Percentiles rank a stretch among this genome's conserved stretches.
phyloP scores from a whole-genome alignment of 1,284 basidiomycete species.

The Ceratobasidium sp. region DNA sequence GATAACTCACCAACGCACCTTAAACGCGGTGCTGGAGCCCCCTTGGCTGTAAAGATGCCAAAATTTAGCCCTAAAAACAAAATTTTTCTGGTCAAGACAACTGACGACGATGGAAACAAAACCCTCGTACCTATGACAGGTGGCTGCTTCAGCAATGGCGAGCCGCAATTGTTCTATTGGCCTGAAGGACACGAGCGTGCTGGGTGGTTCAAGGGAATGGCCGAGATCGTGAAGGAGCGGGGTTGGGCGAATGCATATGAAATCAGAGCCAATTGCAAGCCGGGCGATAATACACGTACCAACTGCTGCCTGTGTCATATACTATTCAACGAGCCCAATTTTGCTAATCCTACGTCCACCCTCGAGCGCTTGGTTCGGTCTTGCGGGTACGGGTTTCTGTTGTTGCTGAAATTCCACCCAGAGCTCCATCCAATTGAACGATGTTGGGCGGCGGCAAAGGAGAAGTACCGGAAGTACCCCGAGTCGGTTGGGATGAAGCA shows the following conservation, averaged over 20 bases:
- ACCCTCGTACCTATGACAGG: conserved; percentile 54
- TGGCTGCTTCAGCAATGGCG: conserved; percentile 54
- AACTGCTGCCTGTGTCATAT: conserved; percentile 41
- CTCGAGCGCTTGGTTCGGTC: conserved; percentile 30
- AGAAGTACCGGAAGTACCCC: conserved; percentile 31
- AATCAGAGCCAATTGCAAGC: conserved; percentile 33
- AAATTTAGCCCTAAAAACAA: conserved; percentile 5
- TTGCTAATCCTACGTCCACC: conserved; percentile 38
- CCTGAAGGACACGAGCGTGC: conserved; percentile 52
- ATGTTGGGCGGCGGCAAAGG: conserved; percentile 46
- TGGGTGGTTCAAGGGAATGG: conserved; percentile 35
- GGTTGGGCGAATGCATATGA: neutral
- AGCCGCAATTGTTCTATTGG: conserved; percentile 58
- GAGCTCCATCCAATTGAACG: conserved; percentile 48
- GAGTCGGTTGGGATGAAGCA: conserved; percentile 1
- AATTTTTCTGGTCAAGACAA: neutral
- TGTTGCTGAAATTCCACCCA: conserved; percentile 45
- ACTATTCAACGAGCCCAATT: conserved; percentile 45
- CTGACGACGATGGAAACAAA: conserved; percentile 47
- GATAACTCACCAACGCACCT: conserved; percentile 60
- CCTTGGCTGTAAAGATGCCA: conserved; percentile 53
- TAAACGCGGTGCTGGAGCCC: conserved; percentile 55
- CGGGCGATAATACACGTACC: neutral
- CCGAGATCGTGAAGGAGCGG: conserved; percentile 19
- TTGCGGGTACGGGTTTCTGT: conserved; percentile 35